phyloP scores from a whole-genome alignment of 108 stramenopile genomes.

The Bacterosira constricta region DNA sequence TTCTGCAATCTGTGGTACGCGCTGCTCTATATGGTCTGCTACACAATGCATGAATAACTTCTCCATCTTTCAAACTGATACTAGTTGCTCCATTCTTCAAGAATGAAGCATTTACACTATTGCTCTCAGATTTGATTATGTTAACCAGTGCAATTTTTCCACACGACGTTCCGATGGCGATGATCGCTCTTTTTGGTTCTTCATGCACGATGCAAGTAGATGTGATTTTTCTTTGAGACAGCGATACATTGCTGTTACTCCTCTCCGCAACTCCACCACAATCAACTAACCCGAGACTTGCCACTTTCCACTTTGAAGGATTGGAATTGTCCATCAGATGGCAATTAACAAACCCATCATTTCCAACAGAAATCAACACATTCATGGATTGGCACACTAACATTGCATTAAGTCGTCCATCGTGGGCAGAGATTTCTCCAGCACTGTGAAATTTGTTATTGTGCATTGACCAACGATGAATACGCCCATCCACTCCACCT shows the following conservation, averaged over 20 bases:
- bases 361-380: constrained; percentile 45
- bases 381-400: constrained; percentile 23
- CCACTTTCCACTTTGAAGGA: constrained; percentile 1
- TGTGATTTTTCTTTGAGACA: neutral
- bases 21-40: too few relatives aligned
- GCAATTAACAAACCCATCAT: constrained; percentile 39
- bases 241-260: neutral
- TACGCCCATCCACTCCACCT: constrained; percentile 59
- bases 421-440: constrained; percentile 24
- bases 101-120: neutral
- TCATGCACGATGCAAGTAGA: constrained; percentile 10
- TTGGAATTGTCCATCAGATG: neutral
- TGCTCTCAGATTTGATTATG: neutral
- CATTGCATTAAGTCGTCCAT: constrained; percentile 52
- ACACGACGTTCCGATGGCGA: constrained; percentile 8
- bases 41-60: neutral
- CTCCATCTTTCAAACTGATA: neutral
- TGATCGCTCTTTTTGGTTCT: neutral
- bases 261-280: neutral
- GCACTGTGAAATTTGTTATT: constrained; percentile 6
- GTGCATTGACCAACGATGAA: constrained; percentile 48
- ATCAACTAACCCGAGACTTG: neutral
- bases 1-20: neutral
- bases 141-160: constrained; percentile 5
- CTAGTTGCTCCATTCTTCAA: neutral